Evolutionary conservation across 257 asterid genomes (phyloP).

Genomic region (Plantago major): DNA sequence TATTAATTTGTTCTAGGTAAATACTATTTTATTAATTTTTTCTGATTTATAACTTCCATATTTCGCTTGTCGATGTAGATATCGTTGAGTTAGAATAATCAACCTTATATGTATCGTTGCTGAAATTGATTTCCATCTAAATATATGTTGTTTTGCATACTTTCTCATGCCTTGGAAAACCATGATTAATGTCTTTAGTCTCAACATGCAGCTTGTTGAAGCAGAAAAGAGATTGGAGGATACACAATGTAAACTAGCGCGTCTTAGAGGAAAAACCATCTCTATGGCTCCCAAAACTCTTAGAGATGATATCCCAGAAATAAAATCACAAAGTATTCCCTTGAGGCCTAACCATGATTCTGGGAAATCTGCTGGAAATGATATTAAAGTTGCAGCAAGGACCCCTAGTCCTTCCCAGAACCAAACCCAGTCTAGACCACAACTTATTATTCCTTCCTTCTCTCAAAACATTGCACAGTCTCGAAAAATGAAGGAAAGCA

Average conservation of each 20-base stretch:
- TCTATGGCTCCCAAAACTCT: slow-evolving; percentile 28
- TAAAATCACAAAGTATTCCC: slow-evolving; percentile 24
- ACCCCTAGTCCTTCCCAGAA: slow-evolving; percentile 26
- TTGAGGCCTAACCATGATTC: slow-evolving; percentile 24
- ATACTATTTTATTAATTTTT: no score
- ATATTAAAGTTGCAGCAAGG: slow-evolving; percentile 18
- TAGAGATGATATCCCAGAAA: slow-evolving; percentile 25
- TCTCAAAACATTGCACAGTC: slow-evolving; percentile 26
- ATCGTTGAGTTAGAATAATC: no score
- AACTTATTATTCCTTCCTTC: slow-evolving; percentile 40
- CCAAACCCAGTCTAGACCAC: slow-evolving; percentile 37
- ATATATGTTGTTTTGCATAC: no score
- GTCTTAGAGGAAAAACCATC: slow-evolving; percentile 31
- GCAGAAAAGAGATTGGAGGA: slow-evolving; percentile 56
- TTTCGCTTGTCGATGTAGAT: no score
- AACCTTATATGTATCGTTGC: no score
- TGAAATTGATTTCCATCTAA: background rate
- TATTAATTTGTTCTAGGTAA: no score
- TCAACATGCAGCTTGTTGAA: slow-evolving; percentile 44
- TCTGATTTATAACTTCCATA: no score
- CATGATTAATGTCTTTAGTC: background rate
- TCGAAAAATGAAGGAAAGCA: slow-evolving; percentile 32
- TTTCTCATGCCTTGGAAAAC: no score
- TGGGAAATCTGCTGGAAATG: slow-evolving; percentile 20
- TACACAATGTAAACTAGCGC: slow-evolving; percentile 47